phyloP scores from a whole-genome alignment of 768 basidiomycete species.

The Podaxis sp. region DNA sequence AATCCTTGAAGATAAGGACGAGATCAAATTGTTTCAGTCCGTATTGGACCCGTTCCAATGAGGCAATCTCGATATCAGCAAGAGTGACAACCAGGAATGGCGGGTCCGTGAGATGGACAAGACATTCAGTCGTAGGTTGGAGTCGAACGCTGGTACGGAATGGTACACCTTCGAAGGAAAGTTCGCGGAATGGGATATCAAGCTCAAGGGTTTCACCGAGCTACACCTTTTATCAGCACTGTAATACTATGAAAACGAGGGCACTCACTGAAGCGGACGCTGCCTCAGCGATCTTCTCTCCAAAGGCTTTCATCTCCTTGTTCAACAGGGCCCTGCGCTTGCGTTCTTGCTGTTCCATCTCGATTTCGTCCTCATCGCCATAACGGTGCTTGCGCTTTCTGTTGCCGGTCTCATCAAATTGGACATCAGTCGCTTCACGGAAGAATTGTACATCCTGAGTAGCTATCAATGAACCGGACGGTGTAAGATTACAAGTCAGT shows the following conservation, averaged over 20 bases:
- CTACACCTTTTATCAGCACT: slow-evolving; percentile 19
- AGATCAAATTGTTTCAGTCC: slow-evolving; percentile 96
- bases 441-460: slow-evolving; percentile 94
- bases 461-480: neutral
- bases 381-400: slow-evolving; percentile 95
- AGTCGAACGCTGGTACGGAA: slow-evolving; percentile 92
- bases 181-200: slow-evolving; percentile 95
- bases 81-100: slow-evolving; percentile 97
- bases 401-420: slow-evolving; percentile 99
- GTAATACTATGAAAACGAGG: neutral
- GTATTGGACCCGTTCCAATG: slow-evolving; percentile 95
- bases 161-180: slow-evolving; percentile 96
- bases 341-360: slow-evolving; percentile 96
- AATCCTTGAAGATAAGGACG: slow-evolving; percentile 96
- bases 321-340: slow-evolving; percentile 87
- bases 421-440: slow-evolving; percentile 95
- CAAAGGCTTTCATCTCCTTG: slow-evolving; percentile 91
- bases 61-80: slow-evolving; percentile 93
- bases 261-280: slow-evolving; percentile 68
- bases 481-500: slow-evolving; percentile 2
- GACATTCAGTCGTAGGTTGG: slow-evolving; percentile 94
- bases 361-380: slow-evolving; percentile 98
- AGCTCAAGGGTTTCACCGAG: slow-evolving; percentile 86
- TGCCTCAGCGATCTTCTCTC: slow-evolving; percentile 89
- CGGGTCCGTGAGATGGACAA: slow-evolving; percentile 92